Evolutionary conservation across 2,329 filamentous ascomycete species (phyloP).

Genomic region (Annulohypoxylon truncatum): DNA sequence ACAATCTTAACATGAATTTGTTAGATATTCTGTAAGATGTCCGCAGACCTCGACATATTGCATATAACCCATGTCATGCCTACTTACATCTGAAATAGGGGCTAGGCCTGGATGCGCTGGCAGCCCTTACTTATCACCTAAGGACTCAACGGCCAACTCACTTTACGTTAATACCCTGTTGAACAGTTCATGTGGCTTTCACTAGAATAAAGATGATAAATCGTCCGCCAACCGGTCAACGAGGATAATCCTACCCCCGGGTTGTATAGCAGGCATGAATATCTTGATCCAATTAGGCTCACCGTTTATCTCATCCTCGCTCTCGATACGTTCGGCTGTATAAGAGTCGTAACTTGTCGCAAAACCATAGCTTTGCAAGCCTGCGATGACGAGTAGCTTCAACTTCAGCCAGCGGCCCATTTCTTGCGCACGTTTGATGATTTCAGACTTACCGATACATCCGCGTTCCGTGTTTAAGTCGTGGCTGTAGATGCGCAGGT

Average conservation of each 20-base stretch:
- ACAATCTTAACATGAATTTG: no score
- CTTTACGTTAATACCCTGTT: no score
- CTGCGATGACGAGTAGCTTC: constrained; percentile 43
- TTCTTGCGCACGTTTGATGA: constrained; percentile 37
- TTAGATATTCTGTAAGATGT: no score
- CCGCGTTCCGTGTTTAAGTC: constrained; percentile 40
- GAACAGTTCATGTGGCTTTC: not conserved
- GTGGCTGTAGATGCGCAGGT: constrained; percentile 46
- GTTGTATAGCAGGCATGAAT: constrained; percentile 40
- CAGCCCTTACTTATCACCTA: no score
- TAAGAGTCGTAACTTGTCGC: constrained; percentile 27
- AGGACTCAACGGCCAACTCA: no score
- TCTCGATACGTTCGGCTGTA: constrained; percentile 31
- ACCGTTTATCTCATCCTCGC: constrained; percentile 33
- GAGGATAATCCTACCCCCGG: constrained; percentile 43
- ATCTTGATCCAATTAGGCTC: constrained; percentile 47
- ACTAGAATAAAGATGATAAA: not conserved
- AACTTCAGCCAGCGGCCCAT: constrained; percentile 43
- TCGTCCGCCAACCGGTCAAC: constrained; percentile 37
- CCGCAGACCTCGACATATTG: no score
- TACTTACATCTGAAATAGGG: not conserved
- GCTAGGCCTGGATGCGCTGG: not conserved
- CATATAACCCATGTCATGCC: not conserved
- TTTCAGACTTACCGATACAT: constrained; percentile 36
- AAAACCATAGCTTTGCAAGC: constrained; percentile 44